phyloP scores from a whole-genome alignment of 2,329 filamentous ascomycete genomes.

The Teratosphaeria zuluensis region DNA sequence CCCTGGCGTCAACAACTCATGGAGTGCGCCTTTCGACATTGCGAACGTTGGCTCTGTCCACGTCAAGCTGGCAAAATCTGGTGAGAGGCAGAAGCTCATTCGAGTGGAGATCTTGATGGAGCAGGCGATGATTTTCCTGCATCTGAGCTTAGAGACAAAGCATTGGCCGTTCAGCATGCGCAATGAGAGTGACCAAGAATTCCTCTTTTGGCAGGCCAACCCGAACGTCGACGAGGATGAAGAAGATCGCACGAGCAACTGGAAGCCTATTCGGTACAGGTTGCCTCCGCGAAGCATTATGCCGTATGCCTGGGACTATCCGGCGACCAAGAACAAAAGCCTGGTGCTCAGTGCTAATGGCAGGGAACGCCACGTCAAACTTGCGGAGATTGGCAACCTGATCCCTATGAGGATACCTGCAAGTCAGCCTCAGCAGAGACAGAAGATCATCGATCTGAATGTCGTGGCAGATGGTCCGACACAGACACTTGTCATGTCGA shows the following conservation, averaged over 20 bases:
- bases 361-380: slow-evolving; percentile 81
- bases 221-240: slow-evolving; percentile 90
- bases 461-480: slow-evolving; percentile 92
- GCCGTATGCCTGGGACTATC: slow-evolving; percentile 99
- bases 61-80: slow-evolving; percentile 84
- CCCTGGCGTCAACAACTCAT: slow-evolving; percentile 88
- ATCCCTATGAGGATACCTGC: slow-evolving; percentile 83
- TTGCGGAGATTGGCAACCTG: slow-evolving; percentile 92
- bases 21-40: slow-evolving; percentile 97
- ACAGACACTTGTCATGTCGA: slow-evolving; percentile 86
- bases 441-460: slow-evolving; percentile 93
- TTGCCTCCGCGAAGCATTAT: slow-evolving; percentile 92
- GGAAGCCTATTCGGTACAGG: slow-evolving; percentile 86
- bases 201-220: slow-evolving; percentile 91
- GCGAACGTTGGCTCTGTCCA: slow-evolving; percentile 87
- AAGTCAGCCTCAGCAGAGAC: slow-evolving; percentile 44
- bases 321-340: slow-evolving; percentile 91
- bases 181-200: slow-evolving; percentile 94
- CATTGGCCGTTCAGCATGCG: slow-evolving; percentile 99
- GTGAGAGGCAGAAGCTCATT: slow-evolving; percentile 79
- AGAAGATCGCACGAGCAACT: slow-evolving; percentile 68
- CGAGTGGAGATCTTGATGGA: slow-evolving; percentile 87
- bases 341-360: slow-evolving; percentile 70
- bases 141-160: slow-evolving; percentile 81
- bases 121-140: slow-evolving; percentile 83